A percentile compares a stretch with the other conserved stretches of the same genome.
Conservation (phyloP, 257 asterid genomes). For the Primulina eburnea region DNA sequence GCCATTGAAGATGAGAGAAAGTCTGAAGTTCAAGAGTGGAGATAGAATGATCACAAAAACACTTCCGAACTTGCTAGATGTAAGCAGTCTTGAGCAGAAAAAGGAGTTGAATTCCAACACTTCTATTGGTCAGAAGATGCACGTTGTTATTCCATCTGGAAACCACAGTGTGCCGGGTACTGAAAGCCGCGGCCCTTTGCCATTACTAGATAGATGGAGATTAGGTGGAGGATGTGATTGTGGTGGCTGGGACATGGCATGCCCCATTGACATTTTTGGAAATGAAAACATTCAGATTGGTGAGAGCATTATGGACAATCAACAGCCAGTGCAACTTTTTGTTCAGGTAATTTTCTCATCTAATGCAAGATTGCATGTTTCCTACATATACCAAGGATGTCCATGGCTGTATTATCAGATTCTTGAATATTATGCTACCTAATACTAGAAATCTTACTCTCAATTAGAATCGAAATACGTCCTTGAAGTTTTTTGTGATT, state of each 20-base stretch:
- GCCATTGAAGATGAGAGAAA: slow-evolving; percentile 72
- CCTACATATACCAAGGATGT: neutral
- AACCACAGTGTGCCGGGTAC: slow-evolving; percentile 67
- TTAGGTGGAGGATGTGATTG: slow-evolving; percentile 93
- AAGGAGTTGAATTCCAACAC: slow-evolving; percentile 25
- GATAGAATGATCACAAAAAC: slow-evolving; percentile 40
- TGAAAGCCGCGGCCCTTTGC: slow-evolving; percentile 61
- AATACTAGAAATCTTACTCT: neutral
- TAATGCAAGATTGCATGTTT: neutral
- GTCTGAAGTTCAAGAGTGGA: slow-evolving; percentile 48
- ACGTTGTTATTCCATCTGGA: slow-evolving; percentile 81
- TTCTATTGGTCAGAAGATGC: slow-evolving; percentile 41
- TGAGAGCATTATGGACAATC: slow-evolving; percentile 39
- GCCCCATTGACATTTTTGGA: slow-evolving; percentile 63
- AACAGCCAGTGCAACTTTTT: slow-evolving; percentile 25
- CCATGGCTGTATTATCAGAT: neutral
- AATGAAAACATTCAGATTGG: slow-evolving; percentile 39
- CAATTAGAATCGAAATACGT: neutral
- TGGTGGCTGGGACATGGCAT: slow-evolving; percentile 99
- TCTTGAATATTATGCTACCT: neutral
- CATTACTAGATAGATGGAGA: slow-evolving; percentile 88
- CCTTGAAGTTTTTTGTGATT: neutral
- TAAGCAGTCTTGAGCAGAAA: slow-evolving; percentile 35
- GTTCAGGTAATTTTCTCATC: neutral
- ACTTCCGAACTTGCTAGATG: slow-evolving; percentile 39